phyloP scores from a whole-genome alignment of 2,329 filamentous ascomycete genomes.

The Alternaria angustiovoidea region DNA sequence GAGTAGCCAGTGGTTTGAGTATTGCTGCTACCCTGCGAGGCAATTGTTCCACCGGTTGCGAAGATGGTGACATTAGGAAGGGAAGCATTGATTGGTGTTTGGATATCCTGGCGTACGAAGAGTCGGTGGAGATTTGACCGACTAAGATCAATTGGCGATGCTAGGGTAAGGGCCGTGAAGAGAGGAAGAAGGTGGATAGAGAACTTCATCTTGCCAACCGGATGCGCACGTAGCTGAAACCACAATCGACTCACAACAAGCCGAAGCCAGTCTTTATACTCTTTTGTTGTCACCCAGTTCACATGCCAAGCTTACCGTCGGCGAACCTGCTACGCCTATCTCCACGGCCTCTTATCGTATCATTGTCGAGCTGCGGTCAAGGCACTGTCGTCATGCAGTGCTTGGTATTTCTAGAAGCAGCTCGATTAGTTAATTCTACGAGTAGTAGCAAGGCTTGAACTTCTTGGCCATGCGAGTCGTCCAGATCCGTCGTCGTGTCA shows the following conservation, averaged over 20 bases:
- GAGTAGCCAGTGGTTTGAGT: constrained; percentile 65
- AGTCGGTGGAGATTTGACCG: constrained; percentile 28
- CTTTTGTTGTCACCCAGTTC: neutral
- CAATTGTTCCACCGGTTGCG: constrained; percentile 67
- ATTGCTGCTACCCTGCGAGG: constrained; percentile 59
- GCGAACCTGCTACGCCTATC: constrained; percentile 12
- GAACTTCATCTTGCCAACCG: constrained; percentile 32
- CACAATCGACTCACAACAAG: neutral
- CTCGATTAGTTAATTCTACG: neutral
- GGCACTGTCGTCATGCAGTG: constrained; percentile 5
- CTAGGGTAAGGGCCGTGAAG: constrained; percentile 28
- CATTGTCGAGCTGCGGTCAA: constrained; percentile 8
- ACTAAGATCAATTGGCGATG: constrained; percentile 32
- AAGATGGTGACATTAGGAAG: constrained; percentile 67
- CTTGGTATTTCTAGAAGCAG: constrained; percentile 13
- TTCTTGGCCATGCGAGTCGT: constrained; percentile 7
- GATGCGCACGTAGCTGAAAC: neutral
- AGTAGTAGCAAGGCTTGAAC: constrained; percentile 3
- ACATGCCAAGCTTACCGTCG: constrained; percentile 9
- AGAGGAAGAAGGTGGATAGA: constrained; percentile 28
- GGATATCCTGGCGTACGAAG: constrained; percentile 41
- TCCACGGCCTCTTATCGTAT: constrained; percentile 16
- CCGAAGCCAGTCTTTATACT: constrained; percentile 9
- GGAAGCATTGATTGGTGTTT: constrained; percentile 52
- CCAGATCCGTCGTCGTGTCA: neutral